A percentile compares a stretch with the other conserved stretches of the same genome.
These are phyloP conservation scores for Aspergillus phoenicis DNA, from an alignment of 2,329 filamentous ascomycete species.

Conservation along the genomic window DNA sequence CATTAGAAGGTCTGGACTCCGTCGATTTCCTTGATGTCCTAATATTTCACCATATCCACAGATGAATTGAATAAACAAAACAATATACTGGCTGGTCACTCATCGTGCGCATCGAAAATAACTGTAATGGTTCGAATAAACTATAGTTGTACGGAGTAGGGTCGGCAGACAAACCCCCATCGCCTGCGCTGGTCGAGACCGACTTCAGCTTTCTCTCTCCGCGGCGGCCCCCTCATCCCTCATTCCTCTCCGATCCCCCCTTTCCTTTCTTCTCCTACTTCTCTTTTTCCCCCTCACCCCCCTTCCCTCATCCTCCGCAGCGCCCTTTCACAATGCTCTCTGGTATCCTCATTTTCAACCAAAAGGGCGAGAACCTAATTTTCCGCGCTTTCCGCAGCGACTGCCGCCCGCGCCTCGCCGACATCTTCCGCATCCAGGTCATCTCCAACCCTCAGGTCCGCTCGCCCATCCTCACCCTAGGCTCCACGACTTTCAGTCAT, in stretches of 20 bases:
- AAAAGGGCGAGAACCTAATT: conserved; percentile 99
- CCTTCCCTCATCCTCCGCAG: conserved; percentile 10
- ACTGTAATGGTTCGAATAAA: too few species aligned
- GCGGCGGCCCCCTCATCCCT: conserved; percentile 10
- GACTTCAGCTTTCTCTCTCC: neutral
- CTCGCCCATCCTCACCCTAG: conserved; percentile 93
- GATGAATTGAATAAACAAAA: too few species aligned
- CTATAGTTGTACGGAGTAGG: too few species aligned
- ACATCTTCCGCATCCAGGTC: conserved; percentile 99
- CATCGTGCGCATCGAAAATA: too few species aligned
- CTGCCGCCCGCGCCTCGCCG: conserved; percentile 93
- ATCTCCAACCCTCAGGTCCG: conserved; percentile 98
- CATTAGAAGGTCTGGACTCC: too few species aligned
- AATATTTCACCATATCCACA: too few species aligned
- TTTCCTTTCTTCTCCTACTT: conserved; percentile 6
- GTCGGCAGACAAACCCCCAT: neutral
- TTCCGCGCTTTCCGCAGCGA: conserved; percentile 99
- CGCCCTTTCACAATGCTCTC: conserved; percentile 73
- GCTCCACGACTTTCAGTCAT: conserved; percentile 98
- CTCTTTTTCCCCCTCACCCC: conserved; percentile 2
- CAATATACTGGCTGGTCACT: too few species aligned
- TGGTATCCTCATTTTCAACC: conserved; percentile 96
- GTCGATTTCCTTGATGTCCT: too few species aligned
- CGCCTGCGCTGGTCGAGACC: neutral
- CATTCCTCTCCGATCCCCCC: conserved; percentile 7